Evolutionary conservation across 352 stramenopile genomes (phyloP).

Genomic region (Hyaloperonospora brassicae): DNA sequence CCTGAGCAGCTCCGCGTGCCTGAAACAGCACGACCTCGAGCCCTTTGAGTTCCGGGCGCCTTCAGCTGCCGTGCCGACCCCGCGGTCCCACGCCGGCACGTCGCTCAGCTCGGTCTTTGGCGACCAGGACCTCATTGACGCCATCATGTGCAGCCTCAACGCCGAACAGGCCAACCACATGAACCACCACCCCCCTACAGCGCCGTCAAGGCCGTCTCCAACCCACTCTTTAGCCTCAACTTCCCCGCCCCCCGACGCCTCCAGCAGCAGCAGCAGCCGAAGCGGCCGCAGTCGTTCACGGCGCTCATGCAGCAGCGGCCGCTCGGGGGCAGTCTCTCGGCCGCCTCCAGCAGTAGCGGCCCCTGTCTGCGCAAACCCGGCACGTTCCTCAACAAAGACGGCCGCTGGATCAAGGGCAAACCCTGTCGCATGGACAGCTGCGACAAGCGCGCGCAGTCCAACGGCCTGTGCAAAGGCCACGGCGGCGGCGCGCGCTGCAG

Average conservation of each 20-base stretch:
- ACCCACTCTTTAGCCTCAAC: slow-evolving; percentile 9
- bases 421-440: slow-evolving; percentile 62
- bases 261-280: slow-evolving; percentile 13
- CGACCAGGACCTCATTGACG: slow-evolving; percentile 68
- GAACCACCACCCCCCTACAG: not conserved
- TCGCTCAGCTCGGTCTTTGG: slow-evolving; percentile 71
- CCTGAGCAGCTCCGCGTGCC: slow-evolving; percentile 9
- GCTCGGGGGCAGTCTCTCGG: slow-evolving; percentile 4
- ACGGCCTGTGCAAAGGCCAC: slow-evolving; percentile 72
- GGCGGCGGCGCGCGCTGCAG: slow-evolving; percentile 72
- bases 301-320: slow-evolving; percentile 27
- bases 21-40: slow-evolving; percentile 45
- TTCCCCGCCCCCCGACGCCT: slow-evolving; percentile 15
- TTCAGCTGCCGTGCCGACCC: slow-evolving; percentile 8
- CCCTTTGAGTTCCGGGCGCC: slow-evolving; percentile 53
- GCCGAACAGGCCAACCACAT: slow-evolving; percentile 22
- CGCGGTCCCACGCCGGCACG: slow-evolving; percentile 22
- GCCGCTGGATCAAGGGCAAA: slow-evolving; percentile 84
- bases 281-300: slow-evolving; percentile 17
- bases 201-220: not conserved
- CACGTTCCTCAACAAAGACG: slow-evolving; percentile 85
- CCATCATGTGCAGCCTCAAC: slow-evolving; percentile 71
- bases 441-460: slow-evolving; percentile 75
- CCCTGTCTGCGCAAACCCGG: slow-evolving; percentile 58
- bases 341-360: slow-evolving; percentile 16